Percentiles rank a stretch among this genome's conserved stretches.
Evolutionary conservation across 306 rosid species (phyloP).

Genomic region (Ormosia semicastrata): DNA sequence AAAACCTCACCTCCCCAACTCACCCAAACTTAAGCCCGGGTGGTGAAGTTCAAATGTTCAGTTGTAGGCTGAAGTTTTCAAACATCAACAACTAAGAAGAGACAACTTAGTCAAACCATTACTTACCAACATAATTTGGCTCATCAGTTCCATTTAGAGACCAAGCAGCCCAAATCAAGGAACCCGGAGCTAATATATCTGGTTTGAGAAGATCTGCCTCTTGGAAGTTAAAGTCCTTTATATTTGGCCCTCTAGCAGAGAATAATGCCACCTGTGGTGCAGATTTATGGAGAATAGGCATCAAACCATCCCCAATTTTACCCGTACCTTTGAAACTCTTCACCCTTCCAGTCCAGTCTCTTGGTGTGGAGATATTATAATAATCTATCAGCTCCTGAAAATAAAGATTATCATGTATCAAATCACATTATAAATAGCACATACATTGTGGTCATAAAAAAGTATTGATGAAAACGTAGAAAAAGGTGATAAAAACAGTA

Average conservation of each 20-base stretch:
- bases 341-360: conserved; percentile 99
- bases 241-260: conserved; percentile 97
- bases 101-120: conserved; percentile 19
- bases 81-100: not conserved
- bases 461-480: not conserved
- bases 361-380: conserved; percentile 79
- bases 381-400: conserved; percentile 85
- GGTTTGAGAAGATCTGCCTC: conserved; percentile 99
- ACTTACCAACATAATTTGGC: conserved; percentile 71
- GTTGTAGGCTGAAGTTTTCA: conserved; percentile 1
- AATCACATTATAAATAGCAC: conserved; percentile 11
- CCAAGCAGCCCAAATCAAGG: conserved; percentile 99
- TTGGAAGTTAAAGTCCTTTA: conserved; percentile 83
- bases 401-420: conserved; percentile 34
- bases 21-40: not conserved
- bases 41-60: not conserved
- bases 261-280: conserved; percentile 95
- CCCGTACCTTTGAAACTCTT: conserved; percentile 79
- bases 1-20: not conserved
- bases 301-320: conserved; percentile 85
- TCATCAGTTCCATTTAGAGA: conserved; percentile 98
- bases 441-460: conserved; percentile 21
- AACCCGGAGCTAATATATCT: conserved; percentile 97
- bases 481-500: conserved; percentile 1
- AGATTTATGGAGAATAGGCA: conserved; percentile 83